A percentile compares a stretch with the other conserved stretches of the same genome.
Conservation (phyloP, 2,329 filamentous ascomycete species). For the Elsinoe australis region DNA sequence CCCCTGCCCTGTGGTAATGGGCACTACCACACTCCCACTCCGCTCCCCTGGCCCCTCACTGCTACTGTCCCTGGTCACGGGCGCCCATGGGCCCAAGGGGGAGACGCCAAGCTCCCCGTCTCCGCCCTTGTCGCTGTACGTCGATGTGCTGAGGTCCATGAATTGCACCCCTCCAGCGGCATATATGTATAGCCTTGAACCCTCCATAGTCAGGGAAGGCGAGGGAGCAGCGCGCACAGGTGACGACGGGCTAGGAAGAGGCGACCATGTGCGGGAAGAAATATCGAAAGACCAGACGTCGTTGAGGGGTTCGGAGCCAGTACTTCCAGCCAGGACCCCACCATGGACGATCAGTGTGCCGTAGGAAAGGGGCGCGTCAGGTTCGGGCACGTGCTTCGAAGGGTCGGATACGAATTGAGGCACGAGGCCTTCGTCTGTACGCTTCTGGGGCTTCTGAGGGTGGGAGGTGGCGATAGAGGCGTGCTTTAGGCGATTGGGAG, state of each 20-base stretch:
- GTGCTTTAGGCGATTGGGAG: conserved; percentile 30
- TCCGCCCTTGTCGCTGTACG: conserved; percentile 18
- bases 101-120: conserved; percentile 19
- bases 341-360: conserved; percentile 48
- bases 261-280: conserved; percentile 42
- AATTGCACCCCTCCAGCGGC: conserved; percentile 20
- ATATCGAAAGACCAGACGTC: conserved; percentile 49
- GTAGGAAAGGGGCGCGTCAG: conserved; percentile 35
- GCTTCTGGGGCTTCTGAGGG: conserved; percentile 30
- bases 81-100: conserved; percentile 35
- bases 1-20: conserved; percentile 38
- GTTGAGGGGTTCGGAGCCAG: conserved; percentile 22
- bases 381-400: conserved; percentile 35
- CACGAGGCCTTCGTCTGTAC: conserved; percentile 23
- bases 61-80: conserved; percentile 33
- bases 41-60: conserved; percentile 36
- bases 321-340: conserved; percentile 30
- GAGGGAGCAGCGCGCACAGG: conserved; percentile 31
- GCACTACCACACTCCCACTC: conserved; percentile 33
- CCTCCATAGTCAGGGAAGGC: conserved; percentile 38
- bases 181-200: conserved; percentile 34
- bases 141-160: conserved; percentile 21
- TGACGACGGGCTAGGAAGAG: conserved; percentile 37
- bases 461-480: conserved; percentile 34
- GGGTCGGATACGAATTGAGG: conserved; percentile 38